These are phyloP conservation scores for Mycena rebaudengoi DNA, from an alignment of 768 basidiomycete genomes.

Conservation along the genomic window DNA sequence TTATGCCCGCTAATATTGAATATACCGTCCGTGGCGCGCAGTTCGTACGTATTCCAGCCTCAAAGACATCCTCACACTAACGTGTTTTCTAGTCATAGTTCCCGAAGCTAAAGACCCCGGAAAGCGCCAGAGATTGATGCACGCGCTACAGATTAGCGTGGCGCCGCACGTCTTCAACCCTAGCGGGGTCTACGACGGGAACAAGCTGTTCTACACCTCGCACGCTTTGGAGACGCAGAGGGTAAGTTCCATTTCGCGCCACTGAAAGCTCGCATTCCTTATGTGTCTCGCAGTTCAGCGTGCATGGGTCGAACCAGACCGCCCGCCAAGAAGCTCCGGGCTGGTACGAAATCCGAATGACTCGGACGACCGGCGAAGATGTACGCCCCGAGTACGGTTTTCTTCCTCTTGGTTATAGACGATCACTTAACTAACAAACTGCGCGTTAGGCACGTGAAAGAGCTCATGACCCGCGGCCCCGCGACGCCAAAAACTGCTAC, in stretches of 20 bases:
- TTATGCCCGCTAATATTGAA: too few species aligned
- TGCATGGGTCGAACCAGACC: conserved; percentile 40
- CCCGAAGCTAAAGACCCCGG: background rate
- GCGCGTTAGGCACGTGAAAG: conserved; percentile 6
- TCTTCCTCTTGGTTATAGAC: background rate
- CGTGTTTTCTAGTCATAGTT: background rate
- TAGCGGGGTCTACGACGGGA: conserved; percentile 42
- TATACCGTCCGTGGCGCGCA: too few species aligned
- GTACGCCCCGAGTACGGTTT: conserved; percentile 34
- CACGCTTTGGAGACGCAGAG: background rate
- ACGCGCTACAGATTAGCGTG: conserved; percentile 36
- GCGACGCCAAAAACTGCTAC: conserved; percentile 31
- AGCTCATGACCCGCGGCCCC: background rate
- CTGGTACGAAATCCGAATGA: conserved; percentile 32
- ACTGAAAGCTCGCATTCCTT: too few species aligned
- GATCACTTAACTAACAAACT: background rate
- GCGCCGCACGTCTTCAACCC: conserved; percentile 33
- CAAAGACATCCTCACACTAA: too few species aligned
- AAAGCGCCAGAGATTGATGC: conserved; percentile 24
- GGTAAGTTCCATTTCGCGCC: conserved; percentile 16
- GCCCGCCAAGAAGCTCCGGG: conserved; percentile 10
- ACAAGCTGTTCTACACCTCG: conserved; percentile 29
- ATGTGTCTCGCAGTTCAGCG: conserved; percentile 46
- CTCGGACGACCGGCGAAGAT: conserved; percentile 37
- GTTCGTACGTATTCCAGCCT: too few species aligned